phyloP scores from a whole-genome alignment of 1,284 basidiomycete genomes.

The Ceratobasidium theobromae region DNA sequence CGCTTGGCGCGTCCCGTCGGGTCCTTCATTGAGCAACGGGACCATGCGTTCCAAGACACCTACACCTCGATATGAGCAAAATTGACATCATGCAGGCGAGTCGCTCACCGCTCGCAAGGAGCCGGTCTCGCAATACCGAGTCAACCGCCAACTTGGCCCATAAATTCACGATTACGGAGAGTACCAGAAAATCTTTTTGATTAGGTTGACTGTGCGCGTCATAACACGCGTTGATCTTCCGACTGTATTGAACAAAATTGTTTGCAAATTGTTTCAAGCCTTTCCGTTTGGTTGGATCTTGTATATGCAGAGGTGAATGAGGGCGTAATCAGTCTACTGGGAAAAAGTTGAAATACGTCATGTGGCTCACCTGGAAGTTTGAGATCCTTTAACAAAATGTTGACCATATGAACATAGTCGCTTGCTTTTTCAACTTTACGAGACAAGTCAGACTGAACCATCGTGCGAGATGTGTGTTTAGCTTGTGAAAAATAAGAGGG shows the following conservation, averaged over 20 bases:
- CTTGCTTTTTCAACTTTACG: background rate
- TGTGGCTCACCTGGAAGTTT: constrained; percentile 13
- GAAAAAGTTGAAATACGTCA: background rate
- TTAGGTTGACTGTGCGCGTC: constrained; percentile 11
- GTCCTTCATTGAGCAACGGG: constrained; percentile 7
- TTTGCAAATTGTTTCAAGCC: constrained; percentile 11
- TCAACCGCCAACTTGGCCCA: constrained; percentile 25
- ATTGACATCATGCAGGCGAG: background rate
- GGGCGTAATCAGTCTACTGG: background rate
- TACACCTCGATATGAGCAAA: background rate
- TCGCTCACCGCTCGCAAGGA: constrained; percentile 3
- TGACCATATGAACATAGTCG: constrained; percentile 12
- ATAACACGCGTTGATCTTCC: constrained; percentile 22
- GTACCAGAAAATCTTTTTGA: constrained; percentile 14
- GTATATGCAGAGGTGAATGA: background rate
- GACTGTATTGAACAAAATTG: constrained; percentile 4
- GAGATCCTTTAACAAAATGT: constrained; percentile 6
- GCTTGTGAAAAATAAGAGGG: too few species aligned
- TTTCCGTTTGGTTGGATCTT: constrained; percentile 23
- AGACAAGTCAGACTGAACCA: constrained; percentile 15
- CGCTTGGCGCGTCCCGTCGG: constrained; percentile 3
- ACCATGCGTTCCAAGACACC: constrained; percentile 17
- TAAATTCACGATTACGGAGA: constrained; percentile 10
- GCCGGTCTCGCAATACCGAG: constrained; percentile 5
- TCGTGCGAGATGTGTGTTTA: too few species aligned